Evolutionary conservation across 768 basidiomycete species (phyloP).

Genomic region (Daedalea quercina): DNA sequence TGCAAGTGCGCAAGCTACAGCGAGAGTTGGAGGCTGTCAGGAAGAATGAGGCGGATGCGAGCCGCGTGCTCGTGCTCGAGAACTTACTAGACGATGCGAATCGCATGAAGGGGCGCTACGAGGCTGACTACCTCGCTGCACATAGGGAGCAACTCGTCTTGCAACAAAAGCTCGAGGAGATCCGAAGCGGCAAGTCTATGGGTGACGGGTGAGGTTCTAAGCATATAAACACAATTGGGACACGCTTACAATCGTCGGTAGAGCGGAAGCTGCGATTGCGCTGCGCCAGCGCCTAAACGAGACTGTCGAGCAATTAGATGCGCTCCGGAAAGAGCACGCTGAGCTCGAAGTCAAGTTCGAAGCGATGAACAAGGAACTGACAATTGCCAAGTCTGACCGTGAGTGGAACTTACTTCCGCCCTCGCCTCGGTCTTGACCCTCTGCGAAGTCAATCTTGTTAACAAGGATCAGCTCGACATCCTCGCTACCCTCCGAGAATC

Average conservation of each 20-base stretch:
- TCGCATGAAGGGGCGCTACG: slow-evolving; percentile 83
- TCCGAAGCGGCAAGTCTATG: slow-evolving; percentile 75
- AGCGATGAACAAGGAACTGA: slow-evolving; percentile 57
- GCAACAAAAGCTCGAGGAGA: slow-evolving; percentile 81
- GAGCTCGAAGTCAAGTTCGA: slow-evolving; percentile 70
- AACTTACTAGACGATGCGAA: slow-evolving; percentile 89
- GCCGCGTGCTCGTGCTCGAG: slow-evolving; percentile 78
- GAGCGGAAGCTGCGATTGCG: slow-evolving; percentile 83
- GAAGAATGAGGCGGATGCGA: slow-evolving; percentile 72
- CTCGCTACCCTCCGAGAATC: slow-evolving; percentile 81
- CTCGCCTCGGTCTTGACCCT: slow-evolving; percentile 1
- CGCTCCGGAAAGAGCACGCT: slow-evolving; percentile 56
- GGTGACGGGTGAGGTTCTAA: slow-evolving; percentile 63
- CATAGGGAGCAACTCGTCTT: slow-evolving; percentile 80
- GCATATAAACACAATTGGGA: background rate
- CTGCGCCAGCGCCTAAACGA: slow-evolving; percentile 85
- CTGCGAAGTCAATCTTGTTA: slow-evolving; percentile 73
- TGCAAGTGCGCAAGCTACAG: slow-evolving; percentile 76
- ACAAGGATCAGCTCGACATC: slow-evolving; percentile 91
- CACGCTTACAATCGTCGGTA: slow-evolving; percentile 20
- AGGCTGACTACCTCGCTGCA: slow-evolving; percentile 77
- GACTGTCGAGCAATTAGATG: slow-evolving; percentile 75
- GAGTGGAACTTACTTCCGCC: slow-evolving; percentile 22
- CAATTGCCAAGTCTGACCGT: slow-evolving; percentile 84
- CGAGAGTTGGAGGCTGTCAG: slow-evolving; percentile 72